Evolutionary conservation across 2,329 filamentous ascomycete genomes (phyloP).

Genomic region (Fusarium equiseti): DNA sequence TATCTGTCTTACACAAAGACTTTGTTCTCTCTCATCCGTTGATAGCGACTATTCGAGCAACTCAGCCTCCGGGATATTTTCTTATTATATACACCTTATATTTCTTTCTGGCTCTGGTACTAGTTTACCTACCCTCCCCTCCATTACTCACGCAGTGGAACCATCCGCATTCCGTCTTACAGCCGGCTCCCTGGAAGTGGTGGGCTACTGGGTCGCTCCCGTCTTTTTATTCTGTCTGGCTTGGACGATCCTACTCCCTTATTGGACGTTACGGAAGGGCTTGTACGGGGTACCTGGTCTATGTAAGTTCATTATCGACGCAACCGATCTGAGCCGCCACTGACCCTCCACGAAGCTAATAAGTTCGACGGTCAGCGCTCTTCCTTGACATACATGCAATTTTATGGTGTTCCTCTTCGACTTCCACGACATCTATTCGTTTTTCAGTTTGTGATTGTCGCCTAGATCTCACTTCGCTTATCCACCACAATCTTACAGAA

Average conservation of each 20-base stretch:
- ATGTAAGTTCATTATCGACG: slow-evolving; percentile 46
- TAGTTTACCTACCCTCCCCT: slow-evolving; percentile 32
- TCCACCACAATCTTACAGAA: slow-evolving; percentile 40
- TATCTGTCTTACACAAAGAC: slow-evolving; percentile 20
- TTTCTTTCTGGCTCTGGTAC: slow-evolving; percentile 18
- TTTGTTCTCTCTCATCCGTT: slow-evolving; percentile 15
- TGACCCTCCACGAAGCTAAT: slow-evolving; percentile 27
- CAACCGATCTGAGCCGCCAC: slow-evolving; percentile 41
- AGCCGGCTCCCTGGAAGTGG: slow-evolving; percentile 43
- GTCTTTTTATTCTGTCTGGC: slow-evolving; percentile 35
- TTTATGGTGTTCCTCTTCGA: slow-evolving; percentile 25
- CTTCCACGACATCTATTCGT: slow-evolving; percentile 38
- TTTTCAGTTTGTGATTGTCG: slow-evolving; percentile 37
- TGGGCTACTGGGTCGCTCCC: slow-evolving; percentile 40
- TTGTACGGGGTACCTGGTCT: slow-evolving; percentile 32
- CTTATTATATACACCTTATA: slow-evolving; percentile 24
- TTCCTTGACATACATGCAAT: slow-evolving; percentile 27
- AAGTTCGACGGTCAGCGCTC: slow-evolving; percentile 30
- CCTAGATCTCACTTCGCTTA: slow-evolving; percentile 27
- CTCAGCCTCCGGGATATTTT: slow-evolving; percentile 3
- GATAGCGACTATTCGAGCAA: slow-evolving; percentile 19
- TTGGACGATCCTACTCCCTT: slow-evolving; percentile 28
- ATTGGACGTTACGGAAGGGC: slow-evolving; percentile 34
- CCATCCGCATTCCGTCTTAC: slow-evolving; percentile 45
- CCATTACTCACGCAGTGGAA: slow-evolving; percentile 40